Evolutionary conservation across 176 grass and related monocot species (phyloP).

Genomic region (Aegilops longissima): DNA sequence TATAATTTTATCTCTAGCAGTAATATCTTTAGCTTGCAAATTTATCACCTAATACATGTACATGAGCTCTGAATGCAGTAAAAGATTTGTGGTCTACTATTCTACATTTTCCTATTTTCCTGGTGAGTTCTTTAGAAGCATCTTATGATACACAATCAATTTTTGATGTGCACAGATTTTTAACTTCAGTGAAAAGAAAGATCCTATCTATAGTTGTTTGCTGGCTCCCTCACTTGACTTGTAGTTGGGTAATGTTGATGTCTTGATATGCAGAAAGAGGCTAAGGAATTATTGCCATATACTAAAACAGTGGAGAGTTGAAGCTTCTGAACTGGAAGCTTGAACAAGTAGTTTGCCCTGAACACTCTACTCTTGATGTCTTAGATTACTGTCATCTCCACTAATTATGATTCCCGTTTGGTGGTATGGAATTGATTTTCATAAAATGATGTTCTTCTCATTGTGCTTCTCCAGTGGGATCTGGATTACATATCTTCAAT

Average conservation of each 20-base stretch:
- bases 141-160: not conserved
- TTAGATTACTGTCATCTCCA: not conserved
- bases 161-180: not conserved
- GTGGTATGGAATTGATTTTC: not conserved
- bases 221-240: not conserved
- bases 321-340: not conserved
- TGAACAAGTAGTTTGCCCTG: not conserved
- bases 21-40: not conserved
- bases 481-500: not conserved
- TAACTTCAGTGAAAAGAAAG: not conserved
- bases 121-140: not conserved
- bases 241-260: not conserved
- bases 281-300: not conserved
- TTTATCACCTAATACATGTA: not conserved
- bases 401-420: not conserved
- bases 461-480: not conserved
- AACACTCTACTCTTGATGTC: not conserved
- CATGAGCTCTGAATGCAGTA: not conserved
- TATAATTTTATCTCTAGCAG: not conserved
- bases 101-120: not conserved
- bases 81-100: not conserved
- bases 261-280: not conserved
- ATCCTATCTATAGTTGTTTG: not conserved
- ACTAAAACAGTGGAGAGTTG: not conserved
- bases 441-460: not conserved